A percentile compares a stretch with the other conserved stretches of the same genome.
Conservation (phyloP, 345 rosid species). For the Angophora floribunda region DNA sequence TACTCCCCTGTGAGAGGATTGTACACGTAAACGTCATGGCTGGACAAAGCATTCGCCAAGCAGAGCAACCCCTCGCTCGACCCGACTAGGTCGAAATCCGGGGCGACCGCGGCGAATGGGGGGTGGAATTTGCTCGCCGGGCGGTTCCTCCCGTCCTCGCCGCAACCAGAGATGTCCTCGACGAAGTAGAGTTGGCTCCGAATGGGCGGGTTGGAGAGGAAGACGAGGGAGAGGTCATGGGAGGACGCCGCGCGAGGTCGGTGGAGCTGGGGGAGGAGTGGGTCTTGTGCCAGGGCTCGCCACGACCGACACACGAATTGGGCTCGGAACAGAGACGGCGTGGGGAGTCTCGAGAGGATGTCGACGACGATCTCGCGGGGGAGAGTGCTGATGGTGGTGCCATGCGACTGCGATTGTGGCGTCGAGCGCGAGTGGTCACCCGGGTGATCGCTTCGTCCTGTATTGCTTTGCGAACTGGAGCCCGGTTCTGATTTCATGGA, state of each 20-base stretch:
- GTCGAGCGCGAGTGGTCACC: no score
- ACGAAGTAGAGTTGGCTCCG: constrained; percentile 34
- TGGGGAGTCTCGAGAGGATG: constrained; percentile 57
- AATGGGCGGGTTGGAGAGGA: constrained; percentile 44
- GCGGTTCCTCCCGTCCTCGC: not conserved
- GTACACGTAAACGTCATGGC: constrained; percentile 27
- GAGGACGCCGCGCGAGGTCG: not conserved
- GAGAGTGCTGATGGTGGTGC: not conserved
- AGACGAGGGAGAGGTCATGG: constrained; percentile 35
- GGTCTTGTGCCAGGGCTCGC: constrained; percentile 30
- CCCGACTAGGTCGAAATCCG: constrained; percentile 38
- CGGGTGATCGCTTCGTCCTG: no score
- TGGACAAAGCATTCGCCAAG: constrained; percentile 32
- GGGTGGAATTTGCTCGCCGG: constrained; percentile 24
- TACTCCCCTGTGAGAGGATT: constrained; percentile 43
- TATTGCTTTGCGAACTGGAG: no score
- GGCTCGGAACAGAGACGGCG: constrained; percentile 39
- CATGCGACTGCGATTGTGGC: not conserved
- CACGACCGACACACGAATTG: constrained; percentile 39
- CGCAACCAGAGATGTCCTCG: constrained; percentile 14
- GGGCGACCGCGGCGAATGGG: constrained; percentile 19
- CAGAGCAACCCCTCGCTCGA: constrained; percentile 55
- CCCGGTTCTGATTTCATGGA: no score
- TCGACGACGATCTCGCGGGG: constrained; percentile 45
- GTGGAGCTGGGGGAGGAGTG: constrained; percentile 9